Evolutionary conservation across 768 basidiomycete genomes (phyloP).

Genomic region (Lepiota venenata): DNA sequence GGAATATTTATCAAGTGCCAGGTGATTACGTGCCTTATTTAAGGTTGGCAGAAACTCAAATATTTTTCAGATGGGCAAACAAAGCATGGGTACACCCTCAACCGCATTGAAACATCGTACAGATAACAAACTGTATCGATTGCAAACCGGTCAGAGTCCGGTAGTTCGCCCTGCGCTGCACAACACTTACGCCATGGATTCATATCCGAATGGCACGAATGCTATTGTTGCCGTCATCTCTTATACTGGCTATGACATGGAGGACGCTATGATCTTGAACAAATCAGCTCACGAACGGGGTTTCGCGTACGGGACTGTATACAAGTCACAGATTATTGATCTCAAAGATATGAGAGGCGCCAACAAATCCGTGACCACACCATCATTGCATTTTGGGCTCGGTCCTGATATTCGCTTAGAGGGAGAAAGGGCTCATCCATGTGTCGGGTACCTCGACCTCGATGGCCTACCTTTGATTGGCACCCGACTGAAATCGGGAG

Average conservation of each 20-base stretch:
- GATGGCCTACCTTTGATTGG: constrained; percentile 90
- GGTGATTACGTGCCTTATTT: constrained; percentile 32
- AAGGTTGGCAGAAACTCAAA: constrained; percentile 6
- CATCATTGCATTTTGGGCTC: constrained; percentile 87
- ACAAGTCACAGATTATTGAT: constrained; percentile 92
- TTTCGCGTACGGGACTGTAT: constrained; percentile 94
- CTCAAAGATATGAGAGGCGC: constrained; percentile 77
- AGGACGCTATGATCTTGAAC: constrained; percentile 99
- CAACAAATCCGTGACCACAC: constrained; percentile 47
- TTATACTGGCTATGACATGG: constrained; percentile 99
- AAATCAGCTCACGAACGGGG: constrained; percentile 98
- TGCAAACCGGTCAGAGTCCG: constrained; percentile 94
- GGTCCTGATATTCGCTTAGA: constrained; percentile 63
- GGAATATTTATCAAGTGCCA: constrained; percentile 95
- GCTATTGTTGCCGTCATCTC: constrained; percentile 99
- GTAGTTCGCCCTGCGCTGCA: constrained; percentile 90
- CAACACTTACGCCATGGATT: constrained; percentile 96
- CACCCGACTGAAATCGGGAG: constrained; percentile 62
- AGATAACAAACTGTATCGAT: constrained; percentile 96
- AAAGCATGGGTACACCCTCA: constrained; percentile 98
- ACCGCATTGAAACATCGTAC: constrained; percentile 90
- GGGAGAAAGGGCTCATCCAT: constrained; percentile 43
- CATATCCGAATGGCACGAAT: constrained; percentile 97
- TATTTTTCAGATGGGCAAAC: constrained; percentile 90
- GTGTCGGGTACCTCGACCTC: constrained; percentile 54